Conservation (phyloP, 164 flowering plant genomes). For the Kingdonia uniflora region DNA sequence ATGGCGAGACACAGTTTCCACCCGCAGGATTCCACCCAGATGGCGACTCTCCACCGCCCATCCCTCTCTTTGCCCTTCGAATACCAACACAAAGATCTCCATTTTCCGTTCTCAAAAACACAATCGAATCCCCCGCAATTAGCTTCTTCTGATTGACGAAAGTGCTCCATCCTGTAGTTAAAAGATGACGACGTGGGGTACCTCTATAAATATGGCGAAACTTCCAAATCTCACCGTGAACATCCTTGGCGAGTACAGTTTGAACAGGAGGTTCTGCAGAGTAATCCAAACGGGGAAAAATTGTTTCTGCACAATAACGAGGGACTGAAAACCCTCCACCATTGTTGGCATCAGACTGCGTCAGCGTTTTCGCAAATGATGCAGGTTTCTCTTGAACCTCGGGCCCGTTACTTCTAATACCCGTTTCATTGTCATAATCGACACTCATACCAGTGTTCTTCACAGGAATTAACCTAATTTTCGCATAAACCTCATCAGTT, state of each 20-base stretch:
- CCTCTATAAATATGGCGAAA: slow-evolving; percentile 94
- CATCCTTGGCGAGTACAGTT: slow-evolving; percentile 78
- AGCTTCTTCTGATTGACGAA: slow-evolving; percentile 95
- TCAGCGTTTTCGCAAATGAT: slow-evolving; percentile 84
- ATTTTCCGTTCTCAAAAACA: slow-evolving; percentile 62
- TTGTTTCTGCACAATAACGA: slow-evolving; percentile 92
- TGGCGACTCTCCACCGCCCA: slow-evolving; percentile 30
- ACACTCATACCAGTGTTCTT: slow-evolving; percentile 14
- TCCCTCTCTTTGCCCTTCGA: slow-evolving; percentile 67
- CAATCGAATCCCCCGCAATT: slow-evolving; percentile 91
- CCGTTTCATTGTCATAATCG: slow-evolving; percentile 30
- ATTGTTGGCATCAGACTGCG: slow-evolving; percentile 95
- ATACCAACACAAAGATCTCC: slow-evolving; percentile 88
- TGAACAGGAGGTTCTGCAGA: slow-evolving; percentile 90
- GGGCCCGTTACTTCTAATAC: slow-evolving; percentile 13
- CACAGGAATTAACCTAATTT: slow-evolving; percentile 45
- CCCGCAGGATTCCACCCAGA: slow-evolving; percentile 47
- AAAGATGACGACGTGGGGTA: slow-evolving; percentile 82
- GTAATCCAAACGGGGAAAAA: slow-evolving; percentile 84
- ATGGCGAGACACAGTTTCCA: slow-evolving; percentile 30
- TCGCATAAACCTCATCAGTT: slow-evolving; percentile 79
- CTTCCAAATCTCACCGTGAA: slow-evolving; percentile 87
- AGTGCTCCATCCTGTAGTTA: slow-evolving; percentile 95
- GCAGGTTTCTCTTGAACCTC: slow-evolving; percentile 51
- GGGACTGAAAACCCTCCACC: slow-evolving; percentile 98